Evolutionary conservation across 495 filamentous ascomycete genomes (phyloP).

Genomic region (Tuber indicum): DNA sequence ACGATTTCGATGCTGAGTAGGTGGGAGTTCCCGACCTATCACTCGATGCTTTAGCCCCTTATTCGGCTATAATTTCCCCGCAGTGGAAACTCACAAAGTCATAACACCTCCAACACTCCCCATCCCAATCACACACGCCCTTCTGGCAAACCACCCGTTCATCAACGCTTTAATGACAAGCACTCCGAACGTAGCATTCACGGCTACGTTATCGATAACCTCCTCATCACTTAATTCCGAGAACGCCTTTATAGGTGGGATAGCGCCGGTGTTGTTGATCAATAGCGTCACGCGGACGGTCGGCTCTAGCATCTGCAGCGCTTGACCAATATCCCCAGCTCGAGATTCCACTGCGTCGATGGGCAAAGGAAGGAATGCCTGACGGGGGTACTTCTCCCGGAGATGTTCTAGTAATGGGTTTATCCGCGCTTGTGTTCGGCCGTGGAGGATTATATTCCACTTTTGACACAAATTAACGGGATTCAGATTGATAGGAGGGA

Average conservation of each 20-base stretch:
- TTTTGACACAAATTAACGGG: conserved; percentile 5
- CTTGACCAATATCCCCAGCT: background rate
- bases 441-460: conserved; percentile 36
- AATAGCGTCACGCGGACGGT: conserved; percentile 16
- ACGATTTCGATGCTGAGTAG: conserved; percentile 27
- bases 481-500: background rate
- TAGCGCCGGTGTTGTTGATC: conserved; percentile 28
- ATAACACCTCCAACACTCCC: conserved; percentile 28
- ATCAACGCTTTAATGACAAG: conserved; percentile 13
- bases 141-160: conserved; percentile 6
- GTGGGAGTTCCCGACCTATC: conserved; percentile 25
- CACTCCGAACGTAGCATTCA: conserved; percentile 23
- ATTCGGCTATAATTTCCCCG: background rate
- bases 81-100: conserved; percentile 11
- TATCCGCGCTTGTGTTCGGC: conserved; percentile 18
- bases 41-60: background rate
- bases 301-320: background rate
- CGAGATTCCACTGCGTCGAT: conserved; percentile 6
- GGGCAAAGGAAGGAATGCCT: conserved; percentile 19
- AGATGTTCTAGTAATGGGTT: conserved; percentile 17
- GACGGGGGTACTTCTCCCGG: conserved; percentile 9
- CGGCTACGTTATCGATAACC: conserved; percentile 22
- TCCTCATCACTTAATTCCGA: conserved; percentile 17
- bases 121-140: conserved; percentile 18
- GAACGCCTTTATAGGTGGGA: conserved; percentile 21